phyloP scores from a whole-genome alignment of 495 filamentous ascomycete species.

The Penicillium egyptiacum region DNA sequence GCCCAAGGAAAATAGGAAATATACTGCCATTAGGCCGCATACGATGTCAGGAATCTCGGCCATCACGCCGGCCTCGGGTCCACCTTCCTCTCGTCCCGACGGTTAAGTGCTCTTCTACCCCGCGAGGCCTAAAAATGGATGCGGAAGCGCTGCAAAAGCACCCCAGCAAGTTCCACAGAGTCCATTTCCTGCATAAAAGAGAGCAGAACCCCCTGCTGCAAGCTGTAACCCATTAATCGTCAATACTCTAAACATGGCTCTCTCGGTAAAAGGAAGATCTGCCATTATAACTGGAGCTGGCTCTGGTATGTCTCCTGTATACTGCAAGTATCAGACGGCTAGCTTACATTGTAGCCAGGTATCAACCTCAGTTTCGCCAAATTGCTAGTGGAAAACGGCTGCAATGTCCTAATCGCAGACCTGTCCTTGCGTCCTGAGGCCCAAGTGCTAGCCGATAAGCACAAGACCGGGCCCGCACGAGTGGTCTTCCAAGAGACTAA shows the following conservation, averaged over 20 bases:
- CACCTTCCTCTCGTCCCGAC: constrained; percentile 9
- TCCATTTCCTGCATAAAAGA: constrained; percentile 16
- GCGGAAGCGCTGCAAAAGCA: constrained; percentile 23
- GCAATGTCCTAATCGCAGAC: constrained; percentile 68
- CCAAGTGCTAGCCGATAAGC: constrained; percentile 52
- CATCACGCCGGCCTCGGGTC: constrained; percentile 19
- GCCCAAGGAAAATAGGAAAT: neutral
- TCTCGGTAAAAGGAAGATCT: constrained; percentile 57
- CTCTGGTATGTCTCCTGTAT: constrained; percentile 51
- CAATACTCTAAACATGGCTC: constrained; percentile 29
- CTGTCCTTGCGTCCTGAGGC: constrained; percentile 65
- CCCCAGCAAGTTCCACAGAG: constrained; percentile 19
- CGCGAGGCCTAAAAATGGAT: constrained; percentile 14
- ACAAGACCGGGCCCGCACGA: constrained; percentile 42
- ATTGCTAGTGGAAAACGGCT: constrained; percentile 57
- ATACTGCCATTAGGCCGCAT: constrained; percentile 4
- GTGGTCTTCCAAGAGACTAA: constrained; percentile 64
- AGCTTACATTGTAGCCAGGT: constrained; percentile 21
- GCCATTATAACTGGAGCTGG: constrained; percentile 73
- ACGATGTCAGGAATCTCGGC: constrained; percentile 12
- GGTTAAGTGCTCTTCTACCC: constrained; percentile 16
- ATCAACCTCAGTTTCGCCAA: constrained; percentile 61
- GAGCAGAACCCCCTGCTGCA: neutral
- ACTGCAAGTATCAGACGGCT: neutral
- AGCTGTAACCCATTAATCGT: neutral